Percentiles rank a stretch among this genome's conserved stretches.
Conservation (phyloP, 2,329 filamentous ascomycete genomes). For the Botrytis elliptica region DNA sequence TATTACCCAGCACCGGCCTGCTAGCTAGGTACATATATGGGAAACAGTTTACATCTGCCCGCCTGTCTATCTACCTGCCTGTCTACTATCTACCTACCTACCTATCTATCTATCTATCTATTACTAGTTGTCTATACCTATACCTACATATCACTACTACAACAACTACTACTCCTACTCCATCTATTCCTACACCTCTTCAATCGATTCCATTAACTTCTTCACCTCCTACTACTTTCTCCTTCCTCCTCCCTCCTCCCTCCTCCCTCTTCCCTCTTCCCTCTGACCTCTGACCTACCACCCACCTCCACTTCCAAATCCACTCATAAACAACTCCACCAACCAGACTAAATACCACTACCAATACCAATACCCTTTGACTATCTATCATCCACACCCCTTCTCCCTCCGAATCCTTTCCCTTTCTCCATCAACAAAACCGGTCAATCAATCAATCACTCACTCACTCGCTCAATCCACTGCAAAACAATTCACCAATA, state of each 20-base stretch:
- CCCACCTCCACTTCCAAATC: constrained; percentile 6
- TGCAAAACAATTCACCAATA: neutral
- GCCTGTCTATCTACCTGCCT: neutral
- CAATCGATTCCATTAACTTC: neutral
- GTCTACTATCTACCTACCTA: too few relatives aligned
- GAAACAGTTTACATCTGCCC: neutral
- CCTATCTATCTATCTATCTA: neutral
- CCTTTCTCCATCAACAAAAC: neutral
- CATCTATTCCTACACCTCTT: neutral
- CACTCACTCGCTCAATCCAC: neutral
- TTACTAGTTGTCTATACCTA: neutral
- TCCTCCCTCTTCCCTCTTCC: neutral
- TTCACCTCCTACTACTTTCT: neutral
- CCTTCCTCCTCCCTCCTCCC: neutral
- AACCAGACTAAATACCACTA: neutral
- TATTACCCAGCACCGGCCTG: neutral
- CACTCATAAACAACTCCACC: neutral
- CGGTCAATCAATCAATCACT: neutral
- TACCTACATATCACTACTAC: too few relatives aligned
- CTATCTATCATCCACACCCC: constrained; percentile 1
- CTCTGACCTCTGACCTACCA: neutral
- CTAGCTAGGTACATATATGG: neutral
- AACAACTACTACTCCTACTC: neutral
- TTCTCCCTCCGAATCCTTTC: neutral
- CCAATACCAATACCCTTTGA: neutral